Evolutionary conservation across 2,329 filamentous ascomycete species (phyloP), one percentile per base, ranked within the genome.

Genomic region (Trichoderma arundinaceum): DNA sequence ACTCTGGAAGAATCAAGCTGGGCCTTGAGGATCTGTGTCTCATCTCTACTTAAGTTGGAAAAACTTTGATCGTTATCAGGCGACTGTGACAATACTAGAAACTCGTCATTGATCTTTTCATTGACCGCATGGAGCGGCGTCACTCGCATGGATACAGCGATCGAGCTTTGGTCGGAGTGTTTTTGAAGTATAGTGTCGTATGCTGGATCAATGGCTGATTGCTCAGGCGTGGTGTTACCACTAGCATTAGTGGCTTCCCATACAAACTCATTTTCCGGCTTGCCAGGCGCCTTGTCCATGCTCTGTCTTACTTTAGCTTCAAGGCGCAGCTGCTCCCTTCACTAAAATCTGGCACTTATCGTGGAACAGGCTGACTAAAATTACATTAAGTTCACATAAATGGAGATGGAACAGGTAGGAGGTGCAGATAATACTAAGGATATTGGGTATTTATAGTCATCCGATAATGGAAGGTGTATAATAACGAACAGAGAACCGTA

Each of bases 1-100:
- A 53, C 51, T 38, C 7, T 39, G 7, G 51, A 32, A 13, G 33
- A 39, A 17, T 53, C 51, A 53, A 53, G 51, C 51, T 53, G 51
- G 19, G 32, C 33, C 33, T 39, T 53, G 51, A 53, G 38, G 51
- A 53, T 53, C 17, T 39, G 51, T n/a, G 9, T 38, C 51, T 53
- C 33, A 39, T 38, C 51, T 22, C n/a, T 19, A 19, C 51, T 32
- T 28, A 28, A 28, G 22, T 28, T 28, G 33, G 33, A 32, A 39
- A 53, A 17, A 19, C 32, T 22, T 39, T 32, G 38, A 17, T 53
- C 33, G 51, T 53, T 8, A 38, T 13, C 13, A n/a, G 48, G 48
- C 1, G 7, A 51, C 32, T 53, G n/a, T n/a, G 51, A 2, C 33
- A 53, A 17, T 17, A 32, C 0, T n/a, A 53, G 51, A 4, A 9